A percentile compares a stretch with the other conserved stretches of the same genome.
phyloP scores from a whole-genome alignment of 768 basidiomycete species.

The Tricholoma flavovirens region DNA sequence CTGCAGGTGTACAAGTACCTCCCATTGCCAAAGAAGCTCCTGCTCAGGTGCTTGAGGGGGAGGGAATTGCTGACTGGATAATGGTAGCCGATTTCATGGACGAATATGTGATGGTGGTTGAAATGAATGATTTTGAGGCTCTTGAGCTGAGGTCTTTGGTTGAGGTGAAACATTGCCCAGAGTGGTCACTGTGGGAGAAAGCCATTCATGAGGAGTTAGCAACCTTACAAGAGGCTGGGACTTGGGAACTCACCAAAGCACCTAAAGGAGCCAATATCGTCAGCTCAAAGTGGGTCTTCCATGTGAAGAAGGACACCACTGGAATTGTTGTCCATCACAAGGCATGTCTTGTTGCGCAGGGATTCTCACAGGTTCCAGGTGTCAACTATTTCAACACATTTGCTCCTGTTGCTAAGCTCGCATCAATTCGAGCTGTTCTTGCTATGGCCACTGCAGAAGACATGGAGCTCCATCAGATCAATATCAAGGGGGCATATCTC shows the following conservation, averaged over 20 bases:
- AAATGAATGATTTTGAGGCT: not conserved
- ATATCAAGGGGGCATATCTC: no score
- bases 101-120: constrained; percentile 9
- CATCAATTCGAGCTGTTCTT: not conserved
- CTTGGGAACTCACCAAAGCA: not conserved
- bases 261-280: not conserved
- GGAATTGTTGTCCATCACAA: not conserved
- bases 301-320: not conserved
- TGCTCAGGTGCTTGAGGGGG: constrained; percentile 6
- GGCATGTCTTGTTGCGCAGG: not conserved
- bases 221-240: constrained; percentile 11
- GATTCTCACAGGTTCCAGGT: not conserved
- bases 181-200: constrained; percentile 19
- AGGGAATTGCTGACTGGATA: constrained; percentile 5
- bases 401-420: not conserved
- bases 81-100: constrained; percentile 2
- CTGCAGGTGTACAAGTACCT: no score
- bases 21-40: no score
- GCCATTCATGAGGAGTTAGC: constrained; percentile 26
- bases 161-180: constrained; percentile 10
- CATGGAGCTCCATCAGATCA: no score
- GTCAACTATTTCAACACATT: not conserved
- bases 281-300: not conserved
- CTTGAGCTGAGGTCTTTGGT: constrained; percentile 10
- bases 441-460: not conserved